These are phyloP conservation scores for Silybum marianum DNA, from an alignment of 129 eudicot genomes.

Conservation along the genomic window DNA sequence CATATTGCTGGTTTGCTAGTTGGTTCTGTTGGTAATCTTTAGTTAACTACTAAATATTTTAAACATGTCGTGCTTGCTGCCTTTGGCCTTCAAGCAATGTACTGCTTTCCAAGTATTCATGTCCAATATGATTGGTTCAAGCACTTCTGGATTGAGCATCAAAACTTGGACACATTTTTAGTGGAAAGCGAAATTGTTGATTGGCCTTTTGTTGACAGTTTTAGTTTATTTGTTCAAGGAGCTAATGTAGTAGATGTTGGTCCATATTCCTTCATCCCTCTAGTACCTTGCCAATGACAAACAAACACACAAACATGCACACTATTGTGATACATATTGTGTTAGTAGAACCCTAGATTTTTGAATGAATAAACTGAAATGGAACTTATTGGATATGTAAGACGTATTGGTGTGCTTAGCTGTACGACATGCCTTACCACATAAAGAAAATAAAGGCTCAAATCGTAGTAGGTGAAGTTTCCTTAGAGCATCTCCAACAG, in stretches of 20 bases:
- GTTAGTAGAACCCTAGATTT: neutral
- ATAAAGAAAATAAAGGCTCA: neutral
- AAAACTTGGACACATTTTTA: neutral
- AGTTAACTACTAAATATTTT: neutral
- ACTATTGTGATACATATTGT: neutral
- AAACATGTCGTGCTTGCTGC: neutral
- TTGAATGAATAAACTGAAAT: neutral
- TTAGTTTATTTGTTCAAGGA: neutral
- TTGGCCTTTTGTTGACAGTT: constrained; percentile 1
- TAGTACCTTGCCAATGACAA: neutral
- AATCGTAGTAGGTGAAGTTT: neutral
- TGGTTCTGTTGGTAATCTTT: neutral
- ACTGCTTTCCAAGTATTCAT: neutral
- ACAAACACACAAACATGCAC: neutral
- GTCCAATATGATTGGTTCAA: neutral
- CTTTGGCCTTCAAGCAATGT: neutral
- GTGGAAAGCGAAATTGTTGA: neutral
- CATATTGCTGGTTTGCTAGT: neutral
- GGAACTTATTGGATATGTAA: neutral
- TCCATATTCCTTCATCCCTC: neutral
- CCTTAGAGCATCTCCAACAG: too few relatives aligned
- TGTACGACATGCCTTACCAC: neutral
- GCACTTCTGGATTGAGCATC: neutral
- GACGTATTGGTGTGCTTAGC: neutral
- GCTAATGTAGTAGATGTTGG: constrained; percentile 9